phyloP scores from a whole-genome alignment of 257 asterid genomes.

The Cynanchum wilfordii region DNA sequence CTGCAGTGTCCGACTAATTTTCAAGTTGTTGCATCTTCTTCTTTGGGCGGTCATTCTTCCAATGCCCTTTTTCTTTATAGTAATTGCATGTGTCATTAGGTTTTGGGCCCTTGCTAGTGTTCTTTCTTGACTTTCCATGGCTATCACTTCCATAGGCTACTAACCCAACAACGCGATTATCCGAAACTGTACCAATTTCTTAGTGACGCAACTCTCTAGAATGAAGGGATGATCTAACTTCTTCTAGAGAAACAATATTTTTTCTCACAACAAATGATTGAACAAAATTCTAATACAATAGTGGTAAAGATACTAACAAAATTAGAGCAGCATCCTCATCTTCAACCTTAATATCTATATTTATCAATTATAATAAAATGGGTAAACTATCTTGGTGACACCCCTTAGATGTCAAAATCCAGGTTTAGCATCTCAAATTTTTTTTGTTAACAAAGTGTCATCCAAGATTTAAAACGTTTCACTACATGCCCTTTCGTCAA shows the following conservation, averaged over 20 bases:
- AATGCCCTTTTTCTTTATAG: conserved; percentile 1
- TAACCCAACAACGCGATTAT: not conserved
- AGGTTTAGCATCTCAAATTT: too few species aligned
- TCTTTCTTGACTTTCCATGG: not conserved
- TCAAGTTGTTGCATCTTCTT: not conserved
- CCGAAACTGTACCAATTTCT: not conserved
- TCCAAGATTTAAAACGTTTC: too few species aligned
- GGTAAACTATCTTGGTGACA: too few species aligned
- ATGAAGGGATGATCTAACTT: not conserved
- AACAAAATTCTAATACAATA: conserved; percentile 1
- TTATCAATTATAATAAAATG: too few species aligned
- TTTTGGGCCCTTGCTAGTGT: not conserved
- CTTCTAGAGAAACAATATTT: not conserved
- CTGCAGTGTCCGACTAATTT: not conserved
- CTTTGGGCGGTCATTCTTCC: not conserved
- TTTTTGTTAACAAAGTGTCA: too few species aligned
- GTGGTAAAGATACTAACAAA: conserved; percentile 1
- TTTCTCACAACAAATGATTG: not conserved
- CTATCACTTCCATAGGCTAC: not conserved
- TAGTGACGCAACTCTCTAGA: not conserved
- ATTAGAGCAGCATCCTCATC: not conserved
- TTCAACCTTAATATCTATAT: too few species aligned
- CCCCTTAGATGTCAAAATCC: too few species aligned
- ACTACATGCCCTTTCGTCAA: too few species aligned
- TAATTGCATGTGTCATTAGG: not conserved